Conservation (phyloP, 441 rosid genomes). For the Gossypium armourianum region DNA sequence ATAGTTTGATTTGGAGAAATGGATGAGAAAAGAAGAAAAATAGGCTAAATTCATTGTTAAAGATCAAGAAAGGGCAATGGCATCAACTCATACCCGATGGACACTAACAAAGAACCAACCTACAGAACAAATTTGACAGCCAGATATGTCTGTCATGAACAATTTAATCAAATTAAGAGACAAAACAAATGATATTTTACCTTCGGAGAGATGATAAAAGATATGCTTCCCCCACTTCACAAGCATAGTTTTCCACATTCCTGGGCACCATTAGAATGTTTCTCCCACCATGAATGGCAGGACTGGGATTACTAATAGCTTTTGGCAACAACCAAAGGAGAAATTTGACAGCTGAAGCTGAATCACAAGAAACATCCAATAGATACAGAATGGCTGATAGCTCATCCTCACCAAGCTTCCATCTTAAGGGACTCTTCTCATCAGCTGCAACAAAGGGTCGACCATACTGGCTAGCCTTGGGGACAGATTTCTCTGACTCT, state of each 20-base stretch:
- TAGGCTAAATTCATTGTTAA: not conserved
- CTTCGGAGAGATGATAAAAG: conserved; percentile 73
- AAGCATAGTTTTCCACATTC: conserved; percentile 55
- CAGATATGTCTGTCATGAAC: not conserved
- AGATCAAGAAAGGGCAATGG: not conserved
- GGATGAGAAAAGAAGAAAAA: not conserved
- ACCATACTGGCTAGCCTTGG: conserved; percentile 49
- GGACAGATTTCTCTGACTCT: conserved; percentile 54
- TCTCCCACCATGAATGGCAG: conserved; percentile 65
- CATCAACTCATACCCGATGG: not conserved
- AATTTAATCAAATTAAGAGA: not conserved
- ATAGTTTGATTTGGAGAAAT: not conserved
- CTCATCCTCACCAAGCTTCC: conserved; percentile 96
- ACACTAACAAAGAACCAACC: not conserved
- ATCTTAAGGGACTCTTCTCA: conserved; percentile 44
- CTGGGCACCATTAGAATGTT: conserved; percentile 41
- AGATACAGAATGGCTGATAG: conserved; percentile 61
- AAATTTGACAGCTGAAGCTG: conserved; percentile 66
- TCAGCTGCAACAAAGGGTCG: conserved; percentile 50
- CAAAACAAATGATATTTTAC: conserved; percentile 27
- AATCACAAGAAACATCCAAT: conserved; percentile 72
- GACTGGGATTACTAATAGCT: conserved; percentile 46
- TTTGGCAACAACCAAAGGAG: conserved; percentile 85
- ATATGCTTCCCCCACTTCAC: conserved; percentile 80
- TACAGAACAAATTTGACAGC: not conserved